Conservation (phyloP, 2,329 filamentous ascomycete species). For the Pseudocercospora fuligena region DNA sequence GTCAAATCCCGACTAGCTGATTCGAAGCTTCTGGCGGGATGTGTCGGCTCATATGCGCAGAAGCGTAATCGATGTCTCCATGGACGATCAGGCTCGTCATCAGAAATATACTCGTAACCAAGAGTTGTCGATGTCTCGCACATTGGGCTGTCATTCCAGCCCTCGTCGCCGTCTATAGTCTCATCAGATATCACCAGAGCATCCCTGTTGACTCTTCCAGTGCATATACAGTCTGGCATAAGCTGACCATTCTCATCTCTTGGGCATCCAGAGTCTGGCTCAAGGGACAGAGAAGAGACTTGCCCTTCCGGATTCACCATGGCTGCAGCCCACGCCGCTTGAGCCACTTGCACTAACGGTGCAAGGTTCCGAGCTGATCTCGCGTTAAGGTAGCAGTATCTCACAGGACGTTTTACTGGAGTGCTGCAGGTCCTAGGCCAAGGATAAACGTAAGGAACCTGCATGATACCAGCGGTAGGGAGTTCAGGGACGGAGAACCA, state of each 20-base stretch:
- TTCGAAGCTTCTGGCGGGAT: not conserved
- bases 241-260: not conserved
- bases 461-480: not conserved
- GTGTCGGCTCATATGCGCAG: constrained; percentile 1
- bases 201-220: constrained; percentile 12
- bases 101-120: constrained; percentile 23
- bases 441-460: constrained; percentile 17
- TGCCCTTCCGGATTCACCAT: not conserved
- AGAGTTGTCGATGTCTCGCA: constrained; percentile 24
- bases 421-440: constrained; percentile 26
- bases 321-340: constrained; percentile 27
- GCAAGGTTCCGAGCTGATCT: constrained; percentile 28
- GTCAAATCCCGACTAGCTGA: constrained; percentile 17
- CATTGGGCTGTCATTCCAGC: constrained; percentile 17
- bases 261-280: constrained; percentile 19
- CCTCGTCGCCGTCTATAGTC: constrained; percentile 25
- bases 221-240: constrained; percentile 14
- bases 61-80: constrained; percentile 17
- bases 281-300: constrained; percentile 23
- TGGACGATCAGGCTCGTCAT: not conserved
- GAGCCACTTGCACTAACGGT: constrained; percentile 21
- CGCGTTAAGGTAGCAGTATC: constrained; percentile 31
- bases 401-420: constrained; percentile 19
- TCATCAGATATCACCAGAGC: constrained; percentile 29
- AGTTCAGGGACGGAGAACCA: constrained; percentile 24